phyloP scores from a whole-genome alignment of 2,329 filamentous ascomycete species.

The Penicillium brasilianum region DNA sequence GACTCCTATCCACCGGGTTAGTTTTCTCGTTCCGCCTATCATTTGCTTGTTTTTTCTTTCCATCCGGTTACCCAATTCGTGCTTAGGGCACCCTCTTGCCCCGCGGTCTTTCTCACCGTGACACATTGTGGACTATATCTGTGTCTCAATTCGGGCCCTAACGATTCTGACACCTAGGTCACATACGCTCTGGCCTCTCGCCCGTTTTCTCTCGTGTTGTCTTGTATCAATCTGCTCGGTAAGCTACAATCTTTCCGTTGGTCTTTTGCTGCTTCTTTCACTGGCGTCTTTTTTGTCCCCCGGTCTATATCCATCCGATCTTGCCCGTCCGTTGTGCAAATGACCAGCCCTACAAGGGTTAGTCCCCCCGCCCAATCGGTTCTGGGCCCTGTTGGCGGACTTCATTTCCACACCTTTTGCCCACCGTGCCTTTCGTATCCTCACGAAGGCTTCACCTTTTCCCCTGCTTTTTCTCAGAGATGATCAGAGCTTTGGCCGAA shows the following conservation, averaged over 20 bases:
- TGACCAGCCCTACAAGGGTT: constrained; percentile 10
- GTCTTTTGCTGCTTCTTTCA: neutral
- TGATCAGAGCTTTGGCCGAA: neutral
- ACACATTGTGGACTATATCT: constrained; percentile 2
- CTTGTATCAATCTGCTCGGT: neutral
- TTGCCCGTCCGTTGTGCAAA: constrained; percentile 4
- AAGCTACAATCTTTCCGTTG: neutral
- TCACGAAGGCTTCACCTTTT: neutral
- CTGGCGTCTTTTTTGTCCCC: neutral
- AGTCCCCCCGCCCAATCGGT: neutral
- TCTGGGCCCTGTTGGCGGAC: constrained; percentile 10
- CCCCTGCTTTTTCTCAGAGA: neutral
- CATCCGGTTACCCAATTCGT: neutral
- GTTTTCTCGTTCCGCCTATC: neutral
- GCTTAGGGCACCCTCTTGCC: neutral
- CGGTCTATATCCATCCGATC: neutral
- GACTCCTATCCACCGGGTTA: neutral
- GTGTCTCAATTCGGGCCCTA: neutral
- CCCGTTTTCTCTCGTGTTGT: neutral
- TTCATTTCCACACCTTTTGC: neutral
- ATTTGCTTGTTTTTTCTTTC: neutral
- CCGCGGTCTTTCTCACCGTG: neutral
- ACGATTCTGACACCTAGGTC: neutral
- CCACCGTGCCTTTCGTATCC: neutral
- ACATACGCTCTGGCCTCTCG: neutral